Evolutionary conservation across 2,329 filamentous ascomycete species (phyloP), one percentile per base, ranked within the genome.

Genomic region (Aspergillus melleus): DNA sequence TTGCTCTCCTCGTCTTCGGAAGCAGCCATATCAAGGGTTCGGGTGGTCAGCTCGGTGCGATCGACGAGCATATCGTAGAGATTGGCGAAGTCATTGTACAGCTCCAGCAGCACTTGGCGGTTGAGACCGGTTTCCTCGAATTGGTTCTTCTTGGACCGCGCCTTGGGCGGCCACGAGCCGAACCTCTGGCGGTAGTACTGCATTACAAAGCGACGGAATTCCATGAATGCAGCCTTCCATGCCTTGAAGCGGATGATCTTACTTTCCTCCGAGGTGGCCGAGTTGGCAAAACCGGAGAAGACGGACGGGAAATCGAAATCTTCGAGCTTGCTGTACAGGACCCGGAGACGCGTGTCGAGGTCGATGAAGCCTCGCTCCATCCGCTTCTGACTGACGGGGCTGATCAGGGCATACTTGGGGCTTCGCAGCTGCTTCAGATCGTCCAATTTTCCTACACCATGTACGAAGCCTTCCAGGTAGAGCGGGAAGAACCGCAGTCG

Each of bases 21-120:
- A 6, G 83, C 80, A 1, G 81, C 82, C 65, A 90, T 86, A 68
- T 93, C 90, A 29, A 89, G 87, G 2, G 89, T 88, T 60, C 94
- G 87, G 1, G 90, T 91, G 0, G 94, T 97, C 30, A 96, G 76
- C 36, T 86, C 84, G 26, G 84, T 85, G 24, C 92, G 88, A 73
- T 98, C 92, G 5, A 92, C 95, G 14, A 96, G 79, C 60, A 96
- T 81, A 70, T 98, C 93, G 76, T 98, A 98, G 16, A 98, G 80
- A 44, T 88, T 86, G 66, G 90, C 91, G 69, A 97, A 86, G 73
- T 99, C 94, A 26, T 87, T 84, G 76, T 97, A 98, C 9, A 98
- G 79, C 49, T 91, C 88, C 71, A 87, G 87, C 47, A 97, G 80
- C 6, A 96, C 91, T 49, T 92, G 77, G 24, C 95, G 85, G 74